phyloP scores from a whole-genome alignment of 495 filamentous ascomycete genomes.

The Hypoxylon subgilvum region DNA sequence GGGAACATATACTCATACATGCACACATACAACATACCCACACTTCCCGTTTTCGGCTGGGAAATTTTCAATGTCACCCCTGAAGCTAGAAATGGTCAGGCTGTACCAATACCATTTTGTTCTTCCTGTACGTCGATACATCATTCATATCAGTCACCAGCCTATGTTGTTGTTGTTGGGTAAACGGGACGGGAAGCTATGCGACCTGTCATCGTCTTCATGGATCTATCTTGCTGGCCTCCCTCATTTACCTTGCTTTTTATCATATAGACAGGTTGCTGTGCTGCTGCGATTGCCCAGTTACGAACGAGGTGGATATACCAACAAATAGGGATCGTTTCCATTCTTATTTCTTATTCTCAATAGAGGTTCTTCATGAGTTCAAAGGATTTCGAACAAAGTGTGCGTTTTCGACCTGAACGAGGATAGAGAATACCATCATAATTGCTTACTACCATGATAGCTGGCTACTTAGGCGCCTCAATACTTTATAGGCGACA shows the following conservation, averaged over 20 bases:
- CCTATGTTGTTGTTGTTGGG: neutral
- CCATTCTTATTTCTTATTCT: conserved; percentile 3
- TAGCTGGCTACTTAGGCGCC: too few relatives aligned
- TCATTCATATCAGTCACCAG: conserved; percentile 13
- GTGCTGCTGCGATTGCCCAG: neutral
- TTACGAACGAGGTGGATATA: conserved; percentile 35
- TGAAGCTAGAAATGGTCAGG: conserved; percentile 27
- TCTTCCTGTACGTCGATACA: conserved; percentile 28
- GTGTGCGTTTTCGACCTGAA: neutral
- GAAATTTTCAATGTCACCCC: neutral
- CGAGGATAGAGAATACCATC: too few relatives aligned
- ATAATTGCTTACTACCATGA: too few relatives aligned
- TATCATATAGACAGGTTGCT: conserved; percentile 30
- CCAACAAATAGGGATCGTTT: conserved; percentile 17
- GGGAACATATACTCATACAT: conserved; percentile 31
- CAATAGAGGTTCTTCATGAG: conserved; percentile 14
- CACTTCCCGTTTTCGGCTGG: conserved; percentile 14
- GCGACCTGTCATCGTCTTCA: conserved; percentile 2
- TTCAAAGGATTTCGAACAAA: neutral
- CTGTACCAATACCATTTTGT: conserved; percentile 32
- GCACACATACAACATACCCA: conserved; percentile 16
- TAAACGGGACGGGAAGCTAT: conserved; percentile 5
- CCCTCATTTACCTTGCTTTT: conserved; percentile 3
- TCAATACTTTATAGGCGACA: too few relatives aligned
- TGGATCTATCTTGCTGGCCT: conserved; percentile 6